Base-by-base conservation (phyloP, 768 basidiomycete species). In the Tylopilus sp. region DNA sequence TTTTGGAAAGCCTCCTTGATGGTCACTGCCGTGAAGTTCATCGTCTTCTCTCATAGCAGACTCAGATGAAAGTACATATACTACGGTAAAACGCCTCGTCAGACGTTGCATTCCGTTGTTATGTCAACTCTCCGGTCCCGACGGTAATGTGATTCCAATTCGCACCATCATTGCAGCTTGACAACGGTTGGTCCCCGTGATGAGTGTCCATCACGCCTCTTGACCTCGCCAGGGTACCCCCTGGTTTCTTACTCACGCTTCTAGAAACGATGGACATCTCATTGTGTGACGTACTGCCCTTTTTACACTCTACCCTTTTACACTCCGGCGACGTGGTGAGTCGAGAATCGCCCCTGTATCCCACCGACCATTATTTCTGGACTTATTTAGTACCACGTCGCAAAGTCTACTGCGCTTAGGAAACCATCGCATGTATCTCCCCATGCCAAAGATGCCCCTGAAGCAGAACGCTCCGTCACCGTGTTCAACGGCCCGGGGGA, bases 1-100 rank as follows among this genome's bases (percentile, higher is more conserved):
- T 53, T 66, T 44, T 48, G 48, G 64, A 55, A 65, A 48, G 25
- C 44, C 63, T 60, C 61, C 28, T 22, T 29, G 22, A 33, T 33
- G 31, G n/a, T n/a, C n/a, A n/a, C n/a, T n/a, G n/a, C n/a, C n/a
- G n/a, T n/a, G n/a, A n/a, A n/a, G n/a, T n/a, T n/a, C n/a, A n/a
- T n/a, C n/a, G n/a, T n/a, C n/a, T n/a, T n/a, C n/a, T n/a, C n/a
- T n/a, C n/a, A n/a, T n/a, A n/a, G n/a, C n/a, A n/a, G n/a, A n/a
- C n/a, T n/a, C n/a, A n/a, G n/a, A n/a, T n/a, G n/a, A n/a, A n/a
- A n/a, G n/a, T n/a, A n/a, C n/a, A n/a, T n/a, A n/a, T n/a, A n/a
- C n/a, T n/a, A n/a, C n/a, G n/a, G n/a, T n/a, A n/a, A n/a, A n/a
- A n/a, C n/a, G n/a, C n/a, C n/a, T n/a, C n/a, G n/a, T n/a, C n/a